Evolutionary conservation across 257 asterid species (phyloP).

Genomic region (Dorcoceras hygrometricum): DNA sequence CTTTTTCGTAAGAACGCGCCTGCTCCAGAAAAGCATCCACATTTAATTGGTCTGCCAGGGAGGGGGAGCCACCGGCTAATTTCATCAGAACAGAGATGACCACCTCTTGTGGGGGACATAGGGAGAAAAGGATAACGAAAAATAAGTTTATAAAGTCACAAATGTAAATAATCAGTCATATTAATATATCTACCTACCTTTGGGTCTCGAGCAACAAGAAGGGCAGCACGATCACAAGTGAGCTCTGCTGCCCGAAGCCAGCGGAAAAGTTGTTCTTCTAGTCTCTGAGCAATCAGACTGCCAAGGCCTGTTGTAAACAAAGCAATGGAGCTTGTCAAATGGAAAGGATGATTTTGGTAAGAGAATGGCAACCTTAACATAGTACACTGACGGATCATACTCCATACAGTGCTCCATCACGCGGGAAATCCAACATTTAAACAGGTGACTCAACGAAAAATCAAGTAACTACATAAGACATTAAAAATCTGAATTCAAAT

Average conservation of each 20-base stretch:
- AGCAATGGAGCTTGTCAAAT: conserved; percentile 15
- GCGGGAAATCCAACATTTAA: background rate
- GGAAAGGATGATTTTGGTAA: conserved; percentile 2
- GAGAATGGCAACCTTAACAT: background rate
- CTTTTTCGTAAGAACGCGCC: conserved; percentile 92
- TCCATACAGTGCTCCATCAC: background rate
- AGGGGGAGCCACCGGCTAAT: conserved; percentile 98
- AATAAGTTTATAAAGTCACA: conserved; percentile 11
- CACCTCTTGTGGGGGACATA: conserved; percentile 84
- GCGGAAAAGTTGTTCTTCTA: conserved; percentile 91
- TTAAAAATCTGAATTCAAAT: conserved; percentile 18
- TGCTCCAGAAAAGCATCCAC: conserved; percentile 98
- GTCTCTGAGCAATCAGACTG: conserved; percentile 75
- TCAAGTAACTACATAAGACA: background rate
- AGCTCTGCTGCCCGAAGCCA: conserved; percentile 99
- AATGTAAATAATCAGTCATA: conserved; percentile 1
- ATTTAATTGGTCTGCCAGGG: conserved; percentile 81
- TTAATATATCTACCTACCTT: conserved; percentile 50
- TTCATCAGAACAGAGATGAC: conserved; percentile 96
- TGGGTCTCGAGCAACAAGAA: conserved; percentile 88
- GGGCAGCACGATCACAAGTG: conserved; percentile 96
- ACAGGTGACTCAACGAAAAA: background rate
- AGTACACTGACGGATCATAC: background rate
- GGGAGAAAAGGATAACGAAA: conserved; percentile 26
- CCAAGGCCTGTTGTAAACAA: conserved; percentile 66